Conservation (phyloP, 805 yeast species). For the Kuraishia floccosa region DNA sequence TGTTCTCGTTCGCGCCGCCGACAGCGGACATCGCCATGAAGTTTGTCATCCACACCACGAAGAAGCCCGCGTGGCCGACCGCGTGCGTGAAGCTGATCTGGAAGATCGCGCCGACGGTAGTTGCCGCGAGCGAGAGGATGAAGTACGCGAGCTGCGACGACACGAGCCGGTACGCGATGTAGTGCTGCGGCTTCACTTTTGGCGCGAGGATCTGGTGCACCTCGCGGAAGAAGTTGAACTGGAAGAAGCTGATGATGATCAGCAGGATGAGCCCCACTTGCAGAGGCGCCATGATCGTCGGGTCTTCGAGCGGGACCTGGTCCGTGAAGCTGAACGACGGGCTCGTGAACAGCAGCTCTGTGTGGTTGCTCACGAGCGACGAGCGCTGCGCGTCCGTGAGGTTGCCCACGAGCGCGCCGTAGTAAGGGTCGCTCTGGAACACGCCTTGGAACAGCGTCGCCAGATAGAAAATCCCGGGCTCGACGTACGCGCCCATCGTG, state of each 20-base stretch:
- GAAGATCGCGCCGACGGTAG: conserved; percentile 55
- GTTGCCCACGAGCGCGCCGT: conserved; percentile 17
- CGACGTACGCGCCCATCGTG: conserved; percentile 31
- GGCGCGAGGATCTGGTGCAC: conserved; percentile 39
- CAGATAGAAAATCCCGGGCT: conserved; percentile 28
- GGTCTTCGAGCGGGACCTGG: conserved; percentile 34
- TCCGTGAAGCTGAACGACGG: conserved; percentile 19
- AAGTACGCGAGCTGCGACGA: conserved; percentile 43
- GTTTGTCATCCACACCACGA: conserved; percentile 62
- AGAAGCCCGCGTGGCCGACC: conserved; percentile 62
- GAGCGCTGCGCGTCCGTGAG: conserved; percentile 12
- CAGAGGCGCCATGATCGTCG: conserved; percentile 49
- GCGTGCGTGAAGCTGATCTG: conserved; percentile 47
- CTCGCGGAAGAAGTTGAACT: conserved; percentile 46
- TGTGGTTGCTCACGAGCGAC: conserved; percentile 9
- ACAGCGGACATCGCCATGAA: conserved; percentile 65
- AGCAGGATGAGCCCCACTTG: conserved; percentile 70
- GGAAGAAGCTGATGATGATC: conserved; percentile 64
- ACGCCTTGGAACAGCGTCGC: conserved; percentile 17
- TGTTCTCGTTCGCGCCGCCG: conserved; percentile 65
- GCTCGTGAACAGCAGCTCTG: conserved; percentile 13
- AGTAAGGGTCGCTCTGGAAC: conserved; percentile 9
- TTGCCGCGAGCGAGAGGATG: conserved; percentile 44
- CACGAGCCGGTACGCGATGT: conserved; percentile 38
- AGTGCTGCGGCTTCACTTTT: conserved; percentile 26